These are phyloP conservation scores for Ricinus communis DNA, from an alignment of 345 rosid species.

Conservation along the genomic window DNA sequence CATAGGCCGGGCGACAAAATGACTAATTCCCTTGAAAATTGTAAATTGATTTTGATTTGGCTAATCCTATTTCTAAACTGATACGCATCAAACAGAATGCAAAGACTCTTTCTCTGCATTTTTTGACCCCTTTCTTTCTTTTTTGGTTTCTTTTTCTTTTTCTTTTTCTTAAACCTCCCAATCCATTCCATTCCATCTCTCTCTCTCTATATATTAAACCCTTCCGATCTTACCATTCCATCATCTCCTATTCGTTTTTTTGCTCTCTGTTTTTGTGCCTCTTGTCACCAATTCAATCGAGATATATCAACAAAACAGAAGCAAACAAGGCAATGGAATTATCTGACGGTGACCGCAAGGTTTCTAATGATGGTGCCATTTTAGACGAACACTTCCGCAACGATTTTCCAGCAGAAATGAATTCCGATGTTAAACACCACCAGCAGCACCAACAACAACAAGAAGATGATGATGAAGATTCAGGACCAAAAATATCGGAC, in stretches of 20 bases:
- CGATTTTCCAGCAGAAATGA: background rate
- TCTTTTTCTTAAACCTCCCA: background rate
- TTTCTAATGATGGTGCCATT: no score
- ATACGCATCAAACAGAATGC: no score
- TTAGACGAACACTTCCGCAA: no score
- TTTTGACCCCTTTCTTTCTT: no score
- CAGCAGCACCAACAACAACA: no score
- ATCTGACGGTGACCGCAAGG: background rate
- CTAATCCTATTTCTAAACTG: background rate
- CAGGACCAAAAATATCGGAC: background rate
- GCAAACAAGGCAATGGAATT: no score
- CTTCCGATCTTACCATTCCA: constrained; percentile 13
- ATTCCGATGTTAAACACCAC: background rate
- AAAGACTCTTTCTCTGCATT: no score
- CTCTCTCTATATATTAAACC: constrained; percentile 14
- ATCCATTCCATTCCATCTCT: background rate
- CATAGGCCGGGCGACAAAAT: background rate
- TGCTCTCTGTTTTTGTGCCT: background rate
- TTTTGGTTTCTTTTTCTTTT: no score
- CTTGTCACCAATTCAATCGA: no score
- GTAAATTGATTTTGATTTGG: background rate
- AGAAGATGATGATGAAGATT: background rate
- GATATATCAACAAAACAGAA: no score
- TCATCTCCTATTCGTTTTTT: background rate
- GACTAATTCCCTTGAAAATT: no score